A percentile compares a stretch with the other conserved stretches of the same genome.
These are phyloP conservation scores for Neurospora tetrasperma DNA, from an alignment of 495 filamentous ascomycete species.

Conservation along the genomic window DNA sequence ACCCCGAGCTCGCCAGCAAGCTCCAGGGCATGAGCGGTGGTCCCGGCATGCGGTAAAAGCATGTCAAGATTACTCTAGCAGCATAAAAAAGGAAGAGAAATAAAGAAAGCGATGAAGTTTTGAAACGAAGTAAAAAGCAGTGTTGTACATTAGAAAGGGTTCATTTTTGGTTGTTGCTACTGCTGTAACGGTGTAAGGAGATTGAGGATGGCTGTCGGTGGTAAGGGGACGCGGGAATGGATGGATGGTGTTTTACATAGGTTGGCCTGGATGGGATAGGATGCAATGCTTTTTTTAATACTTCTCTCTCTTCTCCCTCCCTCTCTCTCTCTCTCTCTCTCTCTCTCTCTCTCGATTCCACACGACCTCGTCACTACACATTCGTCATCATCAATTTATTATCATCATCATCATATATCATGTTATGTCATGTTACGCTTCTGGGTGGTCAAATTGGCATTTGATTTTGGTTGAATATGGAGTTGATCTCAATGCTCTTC, in stretches of 20 bases:
- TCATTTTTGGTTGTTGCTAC: not conserved
- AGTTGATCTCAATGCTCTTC: not conserved
- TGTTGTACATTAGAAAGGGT: not conserved
- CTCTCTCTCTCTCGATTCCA: not conserved
- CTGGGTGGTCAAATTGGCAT: not conserved
- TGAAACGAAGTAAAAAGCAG: not conserved
- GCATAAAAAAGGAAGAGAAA: not conserved
- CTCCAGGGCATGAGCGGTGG: slow-evolving; percentile 57
- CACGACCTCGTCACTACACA: not conserved
- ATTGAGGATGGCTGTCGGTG: not conserved
- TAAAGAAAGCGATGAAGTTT: not conserved
- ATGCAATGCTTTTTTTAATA: not conserved
- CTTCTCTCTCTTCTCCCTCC: too few relatives aligned
- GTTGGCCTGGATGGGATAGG: not conserved
- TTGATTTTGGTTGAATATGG: not conserved
- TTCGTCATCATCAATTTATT: not conserved
- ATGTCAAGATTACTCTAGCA: not conserved
- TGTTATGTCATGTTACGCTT: not conserved
- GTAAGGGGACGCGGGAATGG: not conserved
- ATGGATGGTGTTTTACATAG: not conserved
- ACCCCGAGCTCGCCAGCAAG: slow-evolving; percentile 81
- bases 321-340: too few relatives aligned
- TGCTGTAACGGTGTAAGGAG: not conserved
- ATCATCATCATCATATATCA: not conserved
- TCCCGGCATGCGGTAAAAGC: slow-evolving; percentile 20